Percentiles rank a stretch among this genome's conserved stretches.
Conservation (phyloP, 2,329 filamentous ascomycete species). For the Fusarium chaquense region DNA sequence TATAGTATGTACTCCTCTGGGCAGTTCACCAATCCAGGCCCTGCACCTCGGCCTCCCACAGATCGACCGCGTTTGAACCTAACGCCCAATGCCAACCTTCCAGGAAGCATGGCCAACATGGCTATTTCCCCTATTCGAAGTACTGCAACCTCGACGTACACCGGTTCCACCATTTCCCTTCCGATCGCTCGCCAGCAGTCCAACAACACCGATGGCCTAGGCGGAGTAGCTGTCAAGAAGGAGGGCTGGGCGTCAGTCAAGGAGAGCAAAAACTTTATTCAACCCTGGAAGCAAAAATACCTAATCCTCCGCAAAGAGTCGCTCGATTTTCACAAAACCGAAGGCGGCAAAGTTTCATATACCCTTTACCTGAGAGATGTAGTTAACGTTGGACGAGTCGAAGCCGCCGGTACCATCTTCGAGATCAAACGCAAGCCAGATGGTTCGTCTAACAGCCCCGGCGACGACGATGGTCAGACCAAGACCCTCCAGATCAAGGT, state of each 20-base stretch:
- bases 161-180: constrained; percentile 70
- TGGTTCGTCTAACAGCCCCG: constrained; percentile 75
- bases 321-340: constrained; percentile 93
- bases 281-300: constrained; percentile 90
- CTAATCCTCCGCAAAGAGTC: constrained; percentile 92
- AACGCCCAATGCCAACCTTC: constrained; percentile 79
- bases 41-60: constrained; percentile 88
- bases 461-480: constrained; percentile 82
- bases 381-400: constrained; percentile 88
- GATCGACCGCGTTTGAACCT: constrained; percentile 85
- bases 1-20: constrained; percentile 68
- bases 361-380: constrained; percentile 89
- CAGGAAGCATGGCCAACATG: constrained; percentile 84
- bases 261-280: constrained; percentile 88
- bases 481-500: constrained; percentile 92
- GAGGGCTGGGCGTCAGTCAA: constrained; percentile 88
- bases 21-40: constrained; percentile 96
- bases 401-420: constrained; percentile 91
- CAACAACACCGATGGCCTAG: constrained; percentile 71
- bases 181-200: constrained; percentile 74
- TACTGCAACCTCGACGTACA: constrained; percentile 67
- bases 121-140: constrained; percentile 78
- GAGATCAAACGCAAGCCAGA: constrained; percentile 86
- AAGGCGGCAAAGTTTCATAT: constrained; percentile 88
- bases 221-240: constrained; percentile 80